Percentiles rank a stretch among this genome's conserved stretches.
Conservation (phyloP, 2,329 filamentous ascomycete species). For the Aspergillus nomiae region DNA sequence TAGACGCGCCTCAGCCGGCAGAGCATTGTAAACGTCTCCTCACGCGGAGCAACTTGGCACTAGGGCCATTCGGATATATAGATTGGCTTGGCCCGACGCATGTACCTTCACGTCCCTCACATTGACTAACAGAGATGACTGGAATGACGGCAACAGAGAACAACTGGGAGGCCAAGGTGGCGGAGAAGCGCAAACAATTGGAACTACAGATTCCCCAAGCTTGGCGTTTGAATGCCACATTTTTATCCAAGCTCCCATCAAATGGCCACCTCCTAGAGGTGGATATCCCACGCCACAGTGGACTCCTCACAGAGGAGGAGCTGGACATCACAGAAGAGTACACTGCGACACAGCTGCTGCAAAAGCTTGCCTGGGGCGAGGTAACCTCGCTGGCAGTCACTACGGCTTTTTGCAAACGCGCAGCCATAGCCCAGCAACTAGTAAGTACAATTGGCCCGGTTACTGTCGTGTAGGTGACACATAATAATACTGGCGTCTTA, state of each 20-base stretch:
- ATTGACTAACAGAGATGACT: not conserved
- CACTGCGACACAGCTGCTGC: conserved; percentile 22
- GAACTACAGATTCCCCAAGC: conserved; percentile 34
- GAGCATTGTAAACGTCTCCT: too few relatives aligned
- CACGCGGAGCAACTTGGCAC: not conserved
- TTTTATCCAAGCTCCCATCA: conserved; percentile 9
- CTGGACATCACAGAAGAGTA: conserved; percentile 48
- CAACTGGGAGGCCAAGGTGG: conserved; percentile 25
- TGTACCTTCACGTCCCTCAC: too few relatives aligned
- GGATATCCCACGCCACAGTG: conserved; percentile 33
- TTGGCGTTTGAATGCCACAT: conserved; percentile 31
- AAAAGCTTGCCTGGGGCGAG: conserved; percentile 20
- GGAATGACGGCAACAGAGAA: conserved; percentile 13
- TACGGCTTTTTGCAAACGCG: conserved; percentile 43
- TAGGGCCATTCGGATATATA: not conserved
- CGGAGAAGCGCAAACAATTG: conserved; percentile 32
- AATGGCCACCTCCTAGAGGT: conserved; percentile 22
- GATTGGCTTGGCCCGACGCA: not conserved
- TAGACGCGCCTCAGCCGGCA: not conserved
- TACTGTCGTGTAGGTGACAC: not conserved
- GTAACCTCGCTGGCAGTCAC: conserved; percentile 26
- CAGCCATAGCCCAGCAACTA: conserved; percentile 42
- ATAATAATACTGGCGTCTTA: not conserved
- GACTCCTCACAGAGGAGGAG: conserved; percentile 49
- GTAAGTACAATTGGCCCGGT: conserved; percentile 12